A percentile compares a stretch with the other conserved stretches of the same genome.
These are phyloP conservation scores for Ambrosia artemisiifolia DNA, from an alignment of 129 eudicot genomes.

Conservation along the genomic window DNA sequence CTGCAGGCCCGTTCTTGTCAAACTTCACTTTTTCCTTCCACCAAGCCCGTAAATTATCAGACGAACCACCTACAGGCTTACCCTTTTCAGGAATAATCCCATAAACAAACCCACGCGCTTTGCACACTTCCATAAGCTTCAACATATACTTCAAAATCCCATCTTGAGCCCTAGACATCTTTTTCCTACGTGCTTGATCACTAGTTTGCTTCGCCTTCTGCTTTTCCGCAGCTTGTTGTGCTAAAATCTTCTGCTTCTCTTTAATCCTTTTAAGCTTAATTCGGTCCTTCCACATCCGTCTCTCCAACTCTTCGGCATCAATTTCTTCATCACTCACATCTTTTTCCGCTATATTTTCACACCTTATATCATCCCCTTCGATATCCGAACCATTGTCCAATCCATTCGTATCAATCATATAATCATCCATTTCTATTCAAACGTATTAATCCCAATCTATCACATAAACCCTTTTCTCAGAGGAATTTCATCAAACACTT, in stretches of 20 bases:
- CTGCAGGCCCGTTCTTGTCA: conserved; percentile 92
- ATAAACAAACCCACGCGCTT: conserved; percentile 86
- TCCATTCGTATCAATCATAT: conserved; percentile 37
- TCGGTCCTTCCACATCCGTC: conserved; percentile 89
- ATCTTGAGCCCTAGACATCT: conserved; percentile 92
- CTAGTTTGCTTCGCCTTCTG: conserved; percentile 56
- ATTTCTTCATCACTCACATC: conserved; percentile 96
- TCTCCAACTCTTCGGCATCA: conserved; percentile 69
- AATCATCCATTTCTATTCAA: conserved; percentile 23
- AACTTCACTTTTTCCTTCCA: conserved; percentile 98
- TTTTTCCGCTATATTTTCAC: conserved; percentile 67
- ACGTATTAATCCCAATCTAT: neutral
- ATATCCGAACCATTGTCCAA: conserved; percentile 59
- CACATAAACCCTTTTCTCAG: neutral
- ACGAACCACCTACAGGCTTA: conserved; percentile 87
- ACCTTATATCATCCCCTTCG: conserved; percentile 70
- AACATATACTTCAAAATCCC: conserved; percentile 93
- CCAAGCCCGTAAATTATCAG: conserved; percentile 93
- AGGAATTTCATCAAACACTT: conserved; percentile 19
- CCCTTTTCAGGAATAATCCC: conserved; percentile 97
- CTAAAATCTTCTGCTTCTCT: conserved; percentile 69
- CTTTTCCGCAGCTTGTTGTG: conserved; percentile 69
- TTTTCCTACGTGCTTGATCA: conserved; percentile 88
- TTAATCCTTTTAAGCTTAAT: conserved; percentile 71
- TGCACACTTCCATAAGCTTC: conserved; percentile 97